Base-by-base conservation (phyloP, 2,329 filamentous ascomycete species). In the Sordariomycetes sp. region DNA sequence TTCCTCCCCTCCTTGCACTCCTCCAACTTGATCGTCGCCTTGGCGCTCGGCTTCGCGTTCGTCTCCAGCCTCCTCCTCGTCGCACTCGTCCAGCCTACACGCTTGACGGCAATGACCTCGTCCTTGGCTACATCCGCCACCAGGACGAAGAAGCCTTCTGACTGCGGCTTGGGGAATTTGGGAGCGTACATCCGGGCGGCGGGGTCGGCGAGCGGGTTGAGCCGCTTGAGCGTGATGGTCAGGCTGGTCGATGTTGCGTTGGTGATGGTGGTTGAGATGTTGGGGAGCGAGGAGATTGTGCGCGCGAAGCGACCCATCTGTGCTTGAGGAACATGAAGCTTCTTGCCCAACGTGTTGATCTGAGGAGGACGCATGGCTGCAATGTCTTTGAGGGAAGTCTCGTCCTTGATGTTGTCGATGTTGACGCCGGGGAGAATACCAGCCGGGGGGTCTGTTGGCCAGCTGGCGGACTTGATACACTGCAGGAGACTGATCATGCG, bases 111-210 rank as follows among this genome's bases (percentile, higher is more conserved):
- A 4, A 94, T 58, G 25, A 96, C 70, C 45, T 95, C 86, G 39
- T 90, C 86, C 6, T 61, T 71, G 1, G 63, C 64, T 3, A 72
- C 49, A 46, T 83, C 77, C 6, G 78, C 80, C 0, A 94, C 70
- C 16, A 96, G 53, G 11, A 92, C 75, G 56, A 98, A 96, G 73
- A 81, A 96, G 0, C 88, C 88, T 51, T 98, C 92, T 0, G 79
- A 92, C 58, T 98, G 92, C 12, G 87, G 79, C 59, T 98, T 98
- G 2, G 90, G 90, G 60, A 94, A 96, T 16, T 75, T 72, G 3
- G 93, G 90, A 0, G 92, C 86, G 47, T 81, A 94, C 51, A 95
- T 82, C 40, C 82, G 75, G 32, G 75, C 79, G 2, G 87, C 82
- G 8, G 68, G 63, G 50, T 82, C 72, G 10, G 66, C 63, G 4